Conservation (phyloP, 192 early-diverging fungal genomes). For the Jimgerdemannia lactiflua region DNA sequence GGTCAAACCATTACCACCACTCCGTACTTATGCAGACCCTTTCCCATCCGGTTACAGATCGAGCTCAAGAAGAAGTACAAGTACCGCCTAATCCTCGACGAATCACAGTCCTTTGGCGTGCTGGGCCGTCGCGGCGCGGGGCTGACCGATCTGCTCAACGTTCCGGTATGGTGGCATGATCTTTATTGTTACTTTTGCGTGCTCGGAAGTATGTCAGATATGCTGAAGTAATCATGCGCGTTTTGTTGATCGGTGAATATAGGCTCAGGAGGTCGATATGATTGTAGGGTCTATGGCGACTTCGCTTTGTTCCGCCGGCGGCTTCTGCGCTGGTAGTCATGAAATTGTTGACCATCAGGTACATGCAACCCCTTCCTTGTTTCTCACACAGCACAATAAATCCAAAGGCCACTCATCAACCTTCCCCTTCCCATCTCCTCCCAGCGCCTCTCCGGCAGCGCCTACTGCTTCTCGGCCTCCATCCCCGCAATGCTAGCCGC, state of each 20-base stretch:
- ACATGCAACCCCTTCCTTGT: not conserved
- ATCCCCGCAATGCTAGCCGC: constrained; percentile 92
- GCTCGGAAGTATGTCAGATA: not conserved
- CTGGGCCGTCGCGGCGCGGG: constrained; percentile 87
- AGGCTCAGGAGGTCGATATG: constrained; percentile 81
- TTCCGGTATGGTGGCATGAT: constrained; percentile 22
- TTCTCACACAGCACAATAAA: too few relatives aligned
- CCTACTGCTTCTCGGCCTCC: constrained; percentile 93
- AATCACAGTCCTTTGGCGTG: constrained; percentile 86
- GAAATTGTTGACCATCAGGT: constrained; percentile 80
- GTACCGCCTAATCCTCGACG: constrained; percentile 94
- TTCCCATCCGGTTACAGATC: constrained; percentile 36
- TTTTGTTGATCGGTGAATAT: not conserved
- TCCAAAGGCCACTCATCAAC: not conserved
- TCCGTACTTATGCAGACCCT: not conserved
- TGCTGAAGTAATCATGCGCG: not conserved
- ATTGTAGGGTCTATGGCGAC: constrained; percentile 83
- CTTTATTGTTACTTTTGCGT: constrained; percentile 6
- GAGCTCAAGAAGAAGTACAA: constrained; percentile 95
- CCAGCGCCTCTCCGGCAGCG: constrained; percentile 83
- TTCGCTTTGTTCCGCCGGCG: constrained; percentile 79
- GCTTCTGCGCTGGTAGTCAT: constrained; percentile 86
- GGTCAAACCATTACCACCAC: not conserved
- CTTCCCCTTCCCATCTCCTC: not conserved
- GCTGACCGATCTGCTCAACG: constrained; percentile 77